Conservation (phyloP, 2,329 filamentous ascomycete genomes). For the Fusarium sp. region DNA sequence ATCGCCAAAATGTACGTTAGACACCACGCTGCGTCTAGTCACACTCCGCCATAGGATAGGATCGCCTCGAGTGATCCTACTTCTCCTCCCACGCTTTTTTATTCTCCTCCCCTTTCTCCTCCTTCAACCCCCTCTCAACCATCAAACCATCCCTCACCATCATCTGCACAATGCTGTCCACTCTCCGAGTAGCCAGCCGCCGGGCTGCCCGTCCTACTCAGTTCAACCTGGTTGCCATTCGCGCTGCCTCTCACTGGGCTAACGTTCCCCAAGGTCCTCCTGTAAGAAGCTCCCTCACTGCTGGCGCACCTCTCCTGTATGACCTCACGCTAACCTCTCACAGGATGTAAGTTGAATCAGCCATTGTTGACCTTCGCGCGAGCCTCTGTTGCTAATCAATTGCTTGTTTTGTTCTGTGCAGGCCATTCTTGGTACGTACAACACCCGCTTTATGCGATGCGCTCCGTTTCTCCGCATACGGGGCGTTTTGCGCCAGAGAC, state of each 20-base stretch:
- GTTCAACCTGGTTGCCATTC: constrained; percentile 53
- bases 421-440: constrained; percentile 77
- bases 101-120: constrained; percentile 21
- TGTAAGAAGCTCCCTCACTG: constrained; percentile 65
- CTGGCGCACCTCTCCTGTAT: constrained; percentile 24
- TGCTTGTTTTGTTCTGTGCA: constrained; percentile 48
- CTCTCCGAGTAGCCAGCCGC: constrained; percentile 64
- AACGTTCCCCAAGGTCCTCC: constrained; percentile 94
- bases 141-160: constrained; percentile 18
- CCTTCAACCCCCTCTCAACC: constrained; percentile 23
- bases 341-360: constrained; percentile 52
- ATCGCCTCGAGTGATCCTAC: constrained; percentile 37
- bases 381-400: constrained; percentile 39
- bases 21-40: constrained; percentile 37
- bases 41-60: constrained; percentile 41
- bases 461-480: constrained; percentile 19
- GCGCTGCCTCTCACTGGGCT: constrained; percentile 84
- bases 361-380: constrained; percentile 9
- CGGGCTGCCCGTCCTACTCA: constrained; percentile 57
- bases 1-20: constrained; percentile 36
- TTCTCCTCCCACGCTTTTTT: constrained; percentile 19
- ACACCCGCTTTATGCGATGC: constrained; percentile 32
- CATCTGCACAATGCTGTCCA: constrained; percentile 63
- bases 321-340: constrained; percentile 31
- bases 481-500: constrained; percentile 9